Evolutionary conservation across 371 early-diverging fungal genomes (phyloP), one percentile per base, ranked within the genome.

Genomic region (Fennellomyces sp.): DNA sequence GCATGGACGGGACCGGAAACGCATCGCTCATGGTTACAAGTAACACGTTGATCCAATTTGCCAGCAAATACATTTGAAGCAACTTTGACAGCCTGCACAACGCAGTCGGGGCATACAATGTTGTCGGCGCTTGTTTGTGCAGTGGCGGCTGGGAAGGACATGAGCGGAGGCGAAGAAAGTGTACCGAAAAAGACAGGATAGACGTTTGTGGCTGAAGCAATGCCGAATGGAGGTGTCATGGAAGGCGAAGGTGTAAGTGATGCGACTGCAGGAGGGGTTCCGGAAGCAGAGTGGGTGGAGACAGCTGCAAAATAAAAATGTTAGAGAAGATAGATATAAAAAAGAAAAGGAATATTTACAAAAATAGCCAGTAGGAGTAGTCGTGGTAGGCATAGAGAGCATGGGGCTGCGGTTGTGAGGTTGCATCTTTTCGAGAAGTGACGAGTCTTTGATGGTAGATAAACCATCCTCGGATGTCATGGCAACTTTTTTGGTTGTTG

Each of bases 11-110:
- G 51, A 60, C 77, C 55, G 35, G 52, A 56, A 15, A 61, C 55
- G 51, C 69, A 71, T 28, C 73, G 72, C 52, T 69, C 65, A 45
- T 80, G 76, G 28, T 65, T 50, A 56, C 85, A 84, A 2, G 71
- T 66, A 30, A 84, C 69, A 54, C 82, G 72, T 30, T 69, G 63
- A 38, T 63, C 64, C 1, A 84, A 63, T 48, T 76, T 68, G 33
- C 85, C 85, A 36, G 68, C 69, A 52, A 75, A 75, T 29, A 84
- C 81, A 49, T 79, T 72, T 5, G 79, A 73, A 2, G 85, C 80
- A 6, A 81, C 77, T 33, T 69, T 63, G 49, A 82, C 76, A 21
- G 80, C 80, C 52, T 79, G 76, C 19, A 72, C 64, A 6, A 76
- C 69, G 60, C 80, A 79, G 35, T 73, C 76, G 35, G 74, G 72